phyloP scores from a whole-genome alignment of 2,329 filamentous ascomycete genomes.

The Emmonsiellopsis sp. region DNA sequence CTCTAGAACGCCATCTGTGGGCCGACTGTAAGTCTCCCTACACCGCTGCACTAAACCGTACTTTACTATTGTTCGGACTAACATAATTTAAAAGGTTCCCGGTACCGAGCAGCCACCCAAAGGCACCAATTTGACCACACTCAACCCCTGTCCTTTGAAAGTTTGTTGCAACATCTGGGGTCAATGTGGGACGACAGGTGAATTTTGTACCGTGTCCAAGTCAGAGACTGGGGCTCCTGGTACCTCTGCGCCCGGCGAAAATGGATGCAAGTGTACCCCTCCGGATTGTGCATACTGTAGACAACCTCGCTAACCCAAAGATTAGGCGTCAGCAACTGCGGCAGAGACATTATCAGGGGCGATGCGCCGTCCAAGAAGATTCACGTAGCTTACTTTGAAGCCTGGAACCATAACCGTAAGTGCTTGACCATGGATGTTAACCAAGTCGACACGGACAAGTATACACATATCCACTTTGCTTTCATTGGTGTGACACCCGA shows the following conservation, averaged over 20 bases:
- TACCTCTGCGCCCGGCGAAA: constrained; percentile 21
- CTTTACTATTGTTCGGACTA: constrained; percentile 13
- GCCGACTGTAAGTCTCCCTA: constrained; percentile 20
- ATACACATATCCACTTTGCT: constrained; percentile 27
- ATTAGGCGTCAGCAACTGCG: constrained; percentile 29
- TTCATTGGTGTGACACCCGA: constrained; percentile 25
- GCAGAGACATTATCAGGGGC: constrained; percentile 24
- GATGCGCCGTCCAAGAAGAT: constrained; percentile 12
- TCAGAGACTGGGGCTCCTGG: constrained; percentile 25
- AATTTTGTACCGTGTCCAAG: constrained; percentile 31
- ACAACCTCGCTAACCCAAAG: no score
- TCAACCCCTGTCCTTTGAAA: constrained; percentile 41
- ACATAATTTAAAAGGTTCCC: constrained; percentile 39
- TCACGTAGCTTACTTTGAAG: constrained; percentile 22
- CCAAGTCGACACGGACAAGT: constrained; percentile 13
- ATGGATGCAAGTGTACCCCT: constrained; percentile 22
- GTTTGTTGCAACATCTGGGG: constrained; percentile 38
- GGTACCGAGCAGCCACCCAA: constrained; percentile 27
- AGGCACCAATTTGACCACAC: constrained; percentile 22
- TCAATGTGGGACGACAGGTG: constrained; percentile 34
- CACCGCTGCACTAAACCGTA: no score
- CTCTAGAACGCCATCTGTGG: constrained; percentile 35
- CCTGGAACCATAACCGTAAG: constrained; percentile 17
- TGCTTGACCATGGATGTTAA: constrained; percentile 17
- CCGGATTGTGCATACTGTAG: no score